These are phyloP conservation scores for Agaricus sinodeliciosus DNA, from an alignment of 768 basidiomycete genomes.

Conservation along the genomic window DNA sequence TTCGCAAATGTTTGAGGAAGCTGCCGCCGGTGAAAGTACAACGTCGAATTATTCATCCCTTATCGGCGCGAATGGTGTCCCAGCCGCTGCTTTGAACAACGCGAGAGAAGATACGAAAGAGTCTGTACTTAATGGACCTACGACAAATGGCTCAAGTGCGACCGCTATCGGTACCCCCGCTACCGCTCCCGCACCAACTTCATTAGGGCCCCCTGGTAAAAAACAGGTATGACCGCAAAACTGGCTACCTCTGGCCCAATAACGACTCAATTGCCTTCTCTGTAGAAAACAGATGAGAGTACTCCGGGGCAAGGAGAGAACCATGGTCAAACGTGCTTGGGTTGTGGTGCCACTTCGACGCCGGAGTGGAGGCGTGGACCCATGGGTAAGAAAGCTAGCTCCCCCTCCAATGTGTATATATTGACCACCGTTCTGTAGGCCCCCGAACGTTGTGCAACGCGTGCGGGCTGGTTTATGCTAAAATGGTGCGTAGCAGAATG, in stretches of 20 bases:
- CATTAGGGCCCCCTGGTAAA: conserved; percentile 9
- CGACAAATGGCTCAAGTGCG: conserved; percentile 3
- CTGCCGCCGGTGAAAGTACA: conserved; percentile 6
- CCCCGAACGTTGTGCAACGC: conserved; percentile 83
- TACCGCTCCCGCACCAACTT: conserved; percentile 7
- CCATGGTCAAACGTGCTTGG: conserved; percentile 69
- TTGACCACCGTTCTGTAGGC: conserved; percentile 35
- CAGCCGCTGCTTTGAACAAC: conserved; percentile 1
- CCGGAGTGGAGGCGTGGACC: conserved; percentile 86
- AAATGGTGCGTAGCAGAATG: conserved; percentile 49
- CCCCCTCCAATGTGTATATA: not conserved
- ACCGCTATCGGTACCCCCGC: conserved; percentile 9
- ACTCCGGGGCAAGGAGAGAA: conserved; percentile 6
- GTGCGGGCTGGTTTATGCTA: conserved; percentile 82
- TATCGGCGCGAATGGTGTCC: conserved; percentile 11
- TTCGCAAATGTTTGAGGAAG: conserved; percentile 41
- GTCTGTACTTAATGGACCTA: conserved; percentile 1
- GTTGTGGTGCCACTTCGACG: conserved; percentile 78
- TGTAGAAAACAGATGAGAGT: conserved; percentile 10
- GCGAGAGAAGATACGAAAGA: conserved; percentile 8
- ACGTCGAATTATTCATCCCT: conserved; percentile 10
- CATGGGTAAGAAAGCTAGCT: conserved; percentile 44
- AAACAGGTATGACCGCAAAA: not conserved
- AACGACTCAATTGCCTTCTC: not conserved
- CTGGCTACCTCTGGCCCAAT: not conserved